phyloP scores from a whole-genome alignment of 345 rosid species.

The Zanthoxylum bungeanum region DNA sequence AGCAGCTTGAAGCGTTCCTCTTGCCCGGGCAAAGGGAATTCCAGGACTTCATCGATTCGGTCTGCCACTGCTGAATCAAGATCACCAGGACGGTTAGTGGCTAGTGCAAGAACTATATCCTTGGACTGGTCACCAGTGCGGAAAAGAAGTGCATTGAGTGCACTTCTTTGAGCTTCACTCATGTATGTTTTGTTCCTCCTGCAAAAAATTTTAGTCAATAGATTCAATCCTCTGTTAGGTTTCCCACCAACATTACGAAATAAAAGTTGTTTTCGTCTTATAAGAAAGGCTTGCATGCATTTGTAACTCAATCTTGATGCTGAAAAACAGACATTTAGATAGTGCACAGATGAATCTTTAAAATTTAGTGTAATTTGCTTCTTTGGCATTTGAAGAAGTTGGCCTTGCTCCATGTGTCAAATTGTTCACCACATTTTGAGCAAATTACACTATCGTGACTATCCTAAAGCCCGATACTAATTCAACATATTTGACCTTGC shows the following conservation, averaged over 20 bases:
- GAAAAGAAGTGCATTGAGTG: constrained; percentile 89
- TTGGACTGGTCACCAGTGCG: constrained; percentile 96
- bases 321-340: background rate
- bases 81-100: constrained; percentile 98
- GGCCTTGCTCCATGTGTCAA: background rate
- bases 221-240: constrained; percentile 3
- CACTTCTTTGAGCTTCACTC: constrained; percentile 99
- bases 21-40: constrained; percentile 82
- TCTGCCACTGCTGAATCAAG: constrained; percentile 94
- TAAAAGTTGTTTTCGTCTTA: background rate
- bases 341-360: background rate
- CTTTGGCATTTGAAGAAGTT: background rate
- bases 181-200: constrained; percentile 92
- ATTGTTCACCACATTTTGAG: background rate
- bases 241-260: background rate
- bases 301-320: background rate
- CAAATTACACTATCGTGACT: background rate
- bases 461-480: background rate
- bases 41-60: constrained; percentile 88
- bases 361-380: background rate
- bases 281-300: background rate
- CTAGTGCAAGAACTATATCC: constrained; percentile 90
- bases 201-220: constrained; percentile 19
- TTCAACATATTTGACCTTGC: background rate
- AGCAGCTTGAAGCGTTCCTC: constrained; percentile 85